These are phyloP conservation scores for Fusarium falciforme DNA, from an alignment of 2,329 filamentous ascomycete genomes.

Conservation along the genomic window DNA sequence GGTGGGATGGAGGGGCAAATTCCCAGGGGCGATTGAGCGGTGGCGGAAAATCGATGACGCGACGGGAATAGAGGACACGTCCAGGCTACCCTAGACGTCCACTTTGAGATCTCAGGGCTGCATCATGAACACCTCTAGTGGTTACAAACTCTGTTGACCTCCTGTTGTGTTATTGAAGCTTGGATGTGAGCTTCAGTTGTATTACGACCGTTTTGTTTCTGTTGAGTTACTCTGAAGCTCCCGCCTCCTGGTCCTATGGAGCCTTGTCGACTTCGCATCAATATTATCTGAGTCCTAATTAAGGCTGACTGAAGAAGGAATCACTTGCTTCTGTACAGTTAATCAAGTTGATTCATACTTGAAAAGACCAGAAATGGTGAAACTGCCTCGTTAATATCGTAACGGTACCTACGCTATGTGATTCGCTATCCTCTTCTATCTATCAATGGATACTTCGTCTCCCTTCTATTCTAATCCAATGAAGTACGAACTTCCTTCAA, in stretches of 20 bases:
- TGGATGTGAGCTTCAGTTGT: neutral
- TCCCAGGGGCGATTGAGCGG: conserved; percentile 14
- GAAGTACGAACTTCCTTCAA: conserved; percentile 51
- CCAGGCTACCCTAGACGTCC: conserved; percentile 15
- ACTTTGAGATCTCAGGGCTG: neutral
- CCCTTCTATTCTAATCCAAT: conserved; percentile 40
- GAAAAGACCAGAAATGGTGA: neutral
- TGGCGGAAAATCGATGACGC: conserved; percentile 42
- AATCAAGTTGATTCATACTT: neutral
- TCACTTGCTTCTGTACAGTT: neutral
- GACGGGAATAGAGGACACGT: neutral
- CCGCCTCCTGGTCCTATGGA: neutral
- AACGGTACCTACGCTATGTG: neutral
- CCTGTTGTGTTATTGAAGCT: neutral
- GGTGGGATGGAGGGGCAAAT: conserved; percentile 25
- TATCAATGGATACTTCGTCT: neutral
- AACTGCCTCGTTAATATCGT: neutral
- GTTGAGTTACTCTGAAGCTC: neutral
- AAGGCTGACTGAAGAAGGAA: neutral
- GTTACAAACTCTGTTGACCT: neutral
- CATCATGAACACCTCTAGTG: neutral
- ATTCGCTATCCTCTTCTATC: neutral
- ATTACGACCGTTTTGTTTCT: neutral
- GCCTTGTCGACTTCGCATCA: neutral
- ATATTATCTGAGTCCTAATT: neutral